Evolutionary conservation across 2,329 filamentous ascomycete genomes (phyloP).

Genomic region (Aspergillus calidoustus): DNA sequence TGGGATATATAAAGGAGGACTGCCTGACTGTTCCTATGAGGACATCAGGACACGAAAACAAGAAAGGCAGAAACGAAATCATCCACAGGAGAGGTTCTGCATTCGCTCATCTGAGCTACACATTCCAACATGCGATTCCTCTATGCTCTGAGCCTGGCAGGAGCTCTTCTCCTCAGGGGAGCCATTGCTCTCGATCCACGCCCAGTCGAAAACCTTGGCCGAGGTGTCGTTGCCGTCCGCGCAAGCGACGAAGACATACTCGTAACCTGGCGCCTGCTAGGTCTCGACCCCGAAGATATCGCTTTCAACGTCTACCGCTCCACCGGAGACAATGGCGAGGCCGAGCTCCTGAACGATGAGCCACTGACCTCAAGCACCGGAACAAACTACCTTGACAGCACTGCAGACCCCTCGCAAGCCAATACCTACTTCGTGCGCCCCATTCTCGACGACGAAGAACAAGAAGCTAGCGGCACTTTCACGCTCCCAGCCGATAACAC

Average conservation of each 20-base stretch:
- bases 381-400: slow-evolving; percentile 10
- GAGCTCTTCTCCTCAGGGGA: neutral
- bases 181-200: neutral
- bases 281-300: slow-evolving; percentile 9
- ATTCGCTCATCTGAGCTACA: neutral
- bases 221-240: slow-evolving; percentile 10
- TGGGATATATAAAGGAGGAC: neutral
- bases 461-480: neutral
- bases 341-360: neutral
- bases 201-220: slow-evolving; percentile 13
- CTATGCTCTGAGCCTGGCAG: neutral
- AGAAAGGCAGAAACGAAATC: neutral
- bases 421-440: slow-evolving; percentile 11
- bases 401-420: neutral
- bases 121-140: neutral
- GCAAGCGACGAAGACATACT: neutral
- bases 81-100: neutral
- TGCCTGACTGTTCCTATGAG: neutral
- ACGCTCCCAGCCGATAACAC: neutral
- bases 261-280: slow-evolving; percentile 10
- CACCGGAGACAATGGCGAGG: neutral
- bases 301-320: slow-evolving; percentile 14
- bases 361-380: neutral
- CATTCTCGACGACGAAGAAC: slow-evolving; percentile 1
- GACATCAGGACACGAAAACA: neutral